Conservation (phyloP, 495 filamentous ascomycete genomes). For the Talaromyces liani region DNA sequence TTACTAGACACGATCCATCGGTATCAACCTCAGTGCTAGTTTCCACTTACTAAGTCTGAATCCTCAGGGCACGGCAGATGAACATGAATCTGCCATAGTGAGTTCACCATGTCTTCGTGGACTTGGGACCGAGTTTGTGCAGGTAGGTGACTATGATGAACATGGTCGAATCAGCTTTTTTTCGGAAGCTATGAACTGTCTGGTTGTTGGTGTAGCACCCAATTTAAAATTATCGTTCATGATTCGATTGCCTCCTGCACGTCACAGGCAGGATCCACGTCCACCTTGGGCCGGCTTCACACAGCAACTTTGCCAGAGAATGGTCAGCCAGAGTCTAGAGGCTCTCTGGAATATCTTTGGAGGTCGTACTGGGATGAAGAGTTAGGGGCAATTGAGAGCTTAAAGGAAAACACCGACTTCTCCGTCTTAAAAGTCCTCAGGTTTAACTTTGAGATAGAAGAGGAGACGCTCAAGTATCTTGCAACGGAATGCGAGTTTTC, state of each 20-base stretch:
- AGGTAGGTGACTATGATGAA: background rate
- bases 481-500: background rate
- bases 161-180: background rate
- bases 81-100: background rate
- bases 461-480: background rate
- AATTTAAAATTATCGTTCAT: background rate
- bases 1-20: background rate
- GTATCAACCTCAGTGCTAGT: background rate
- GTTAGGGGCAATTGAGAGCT: background rate
- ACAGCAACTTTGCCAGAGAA: no score
- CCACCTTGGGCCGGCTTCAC: background rate
- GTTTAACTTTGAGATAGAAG: background rate
- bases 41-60: background rate
- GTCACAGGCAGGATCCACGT: background rate
- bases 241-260: background rate
- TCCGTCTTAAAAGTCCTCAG: background rate
- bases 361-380: background rate
- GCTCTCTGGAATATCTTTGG: background rate
- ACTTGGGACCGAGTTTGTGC: background rate
- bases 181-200: background rate
- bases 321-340: background rate
- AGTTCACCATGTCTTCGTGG: background rate
- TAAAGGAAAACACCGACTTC: background rate
- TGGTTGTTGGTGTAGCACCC: background rate
- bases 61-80: background rate